Percentiles rank a stretch among this genome's conserved stretches.
Conservation (phyloP, 2,329 filamentous ascomycete genomes). For the Aspergillus arachidicola region DNA sequence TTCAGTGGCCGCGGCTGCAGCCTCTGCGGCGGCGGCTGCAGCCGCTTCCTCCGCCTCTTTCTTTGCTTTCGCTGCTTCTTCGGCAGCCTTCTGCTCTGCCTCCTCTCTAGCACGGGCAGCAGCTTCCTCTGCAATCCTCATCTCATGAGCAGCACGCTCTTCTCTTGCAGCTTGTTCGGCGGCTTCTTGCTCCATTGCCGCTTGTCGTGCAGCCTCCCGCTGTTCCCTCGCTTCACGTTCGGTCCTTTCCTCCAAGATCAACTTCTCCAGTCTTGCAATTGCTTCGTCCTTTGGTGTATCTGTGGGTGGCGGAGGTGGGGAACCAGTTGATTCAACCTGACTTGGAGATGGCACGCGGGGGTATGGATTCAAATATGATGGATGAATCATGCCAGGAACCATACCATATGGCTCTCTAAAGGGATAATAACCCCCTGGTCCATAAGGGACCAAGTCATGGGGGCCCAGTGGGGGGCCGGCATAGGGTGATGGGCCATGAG, state of each 20-base stretch:
- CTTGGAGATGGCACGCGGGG: conserved; percentile 38
- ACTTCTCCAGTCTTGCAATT: conserved; percentile 63
- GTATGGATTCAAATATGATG: conserved; percentile 40
- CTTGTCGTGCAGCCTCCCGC: conserved; percentile 42
- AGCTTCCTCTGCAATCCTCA: conserved; percentile 46
- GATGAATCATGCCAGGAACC: conserved; percentile 36
- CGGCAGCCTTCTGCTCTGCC: conserved; percentile 47
- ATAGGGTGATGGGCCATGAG: conserved; percentile 34
- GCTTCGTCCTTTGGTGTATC: conserved; percentile 60
- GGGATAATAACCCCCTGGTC: conserved; percentile 35
- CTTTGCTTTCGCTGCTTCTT: conserved; percentile 52
- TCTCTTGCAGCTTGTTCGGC: conserved; percentile 34
- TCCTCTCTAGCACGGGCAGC: conserved; percentile 53
- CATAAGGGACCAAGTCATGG: conserved; percentile 44
- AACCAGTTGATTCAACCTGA: conserved; percentile 29
- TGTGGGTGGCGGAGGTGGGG: conserved; percentile 35
- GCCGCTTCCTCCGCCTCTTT: conserved; percentile 47
- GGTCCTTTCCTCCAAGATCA: conserved; percentile 52
- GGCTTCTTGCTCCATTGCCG: conserved; percentile 57
- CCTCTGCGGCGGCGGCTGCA: conserved; percentile 42
- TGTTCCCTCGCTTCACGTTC: conserved; percentile 44
- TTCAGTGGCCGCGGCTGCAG: conserved; percentile 40
- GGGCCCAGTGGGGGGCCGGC: conserved; percentile 33
- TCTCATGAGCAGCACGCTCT: conserved; percentile 44
- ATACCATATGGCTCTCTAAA: conserved; percentile 39